Evolutionary conservation across 352 stramenopile species (phyloP).

Genomic region (Achlya hypogyna): DNA sequence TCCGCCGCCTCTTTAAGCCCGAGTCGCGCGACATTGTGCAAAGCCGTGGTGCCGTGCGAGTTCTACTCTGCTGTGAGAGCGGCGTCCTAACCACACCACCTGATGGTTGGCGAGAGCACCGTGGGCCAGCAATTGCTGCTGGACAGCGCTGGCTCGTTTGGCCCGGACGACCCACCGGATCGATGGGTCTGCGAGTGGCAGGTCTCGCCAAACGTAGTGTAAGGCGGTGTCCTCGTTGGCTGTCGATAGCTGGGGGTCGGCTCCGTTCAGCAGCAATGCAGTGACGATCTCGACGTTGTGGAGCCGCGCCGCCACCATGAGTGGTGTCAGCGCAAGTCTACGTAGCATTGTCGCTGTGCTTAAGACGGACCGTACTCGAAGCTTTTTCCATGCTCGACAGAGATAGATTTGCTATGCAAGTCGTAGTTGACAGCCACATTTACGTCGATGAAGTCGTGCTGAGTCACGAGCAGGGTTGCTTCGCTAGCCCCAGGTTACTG

Average conservation of each 20-base stretch:
- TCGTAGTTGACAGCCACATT: conserved; percentile 31
- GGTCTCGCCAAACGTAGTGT: conserved; percentile 42
- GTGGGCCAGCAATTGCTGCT: conserved; percentile 30
- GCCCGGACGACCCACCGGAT: conserved; percentile 27
- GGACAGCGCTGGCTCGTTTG: conserved; percentile 31
- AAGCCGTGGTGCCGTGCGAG: conserved; percentile 41
- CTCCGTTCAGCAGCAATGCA: conserved; percentile 39
- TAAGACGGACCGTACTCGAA: neutral
- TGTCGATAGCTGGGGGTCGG: conserved; percentile 39
- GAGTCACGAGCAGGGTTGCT: conserved; percentile 45
- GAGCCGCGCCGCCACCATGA: conserved; percentile 56
- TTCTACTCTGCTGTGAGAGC: conserved; percentile 31
- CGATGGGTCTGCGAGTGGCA: neutral
- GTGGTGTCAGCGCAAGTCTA: conserved; percentile 42
- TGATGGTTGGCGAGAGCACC: conserved; percentile 34
- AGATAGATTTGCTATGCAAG: neutral
- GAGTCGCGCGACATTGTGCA: conserved; percentile 46
- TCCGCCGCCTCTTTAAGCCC: conserved; percentile 45
- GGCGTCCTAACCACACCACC: neutral
- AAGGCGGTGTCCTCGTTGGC: conserved; percentile 58
- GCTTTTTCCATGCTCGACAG: neutral
- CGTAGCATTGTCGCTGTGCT: conserved; percentile 21
- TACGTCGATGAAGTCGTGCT: conserved; percentile 54
- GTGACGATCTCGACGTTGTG: conserved; percentile 40
- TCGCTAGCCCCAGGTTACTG: conserved; percentile 31